Evolutionary conservation across 2,329 filamentous ascomycete genomes (phyloP).

Genomic region (Penicillium fuscoglaucum): DNA sequence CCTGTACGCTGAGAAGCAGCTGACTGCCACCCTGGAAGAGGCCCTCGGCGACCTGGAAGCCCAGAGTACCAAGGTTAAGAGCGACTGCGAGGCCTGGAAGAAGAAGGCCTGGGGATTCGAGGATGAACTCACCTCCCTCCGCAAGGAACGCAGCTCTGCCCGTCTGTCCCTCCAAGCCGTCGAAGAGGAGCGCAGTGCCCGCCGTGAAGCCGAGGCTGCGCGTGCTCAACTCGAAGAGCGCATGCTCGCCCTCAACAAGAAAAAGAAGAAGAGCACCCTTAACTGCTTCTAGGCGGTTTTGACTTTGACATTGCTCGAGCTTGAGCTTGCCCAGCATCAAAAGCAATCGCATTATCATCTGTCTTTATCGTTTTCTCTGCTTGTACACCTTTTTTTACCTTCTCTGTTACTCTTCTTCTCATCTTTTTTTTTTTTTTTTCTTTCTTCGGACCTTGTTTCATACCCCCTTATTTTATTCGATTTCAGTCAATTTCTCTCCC

Average conservation of each 20-base stretch:
- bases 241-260: slow-evolving; percentile 88
- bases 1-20: slow-evolving; percentile 90
- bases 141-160: slow-evolving; percentile 60
- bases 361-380: slow-evolving; percentile 15
- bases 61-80: slow-evolving; percentile 87
- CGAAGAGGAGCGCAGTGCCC: slow-evolving; percentile 93
- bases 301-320: neutral
- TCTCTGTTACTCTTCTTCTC: slow-evolving; percentile 17
- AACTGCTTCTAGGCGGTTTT: slow-evolving; percentile 82
- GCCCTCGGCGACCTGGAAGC: slow-evolving; percentile 90
- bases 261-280: slow-evolving; percentile 91
- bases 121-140: slow-evolving; percentile 55
- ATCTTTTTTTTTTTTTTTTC: slow-evolving; percentile 1
- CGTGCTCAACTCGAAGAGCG: slow-evolving; percentile 87
- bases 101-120: slow-evolving; percentile 79
- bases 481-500: slow-evolving; percentile 3
- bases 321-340: slow-evolving; percentile 13
- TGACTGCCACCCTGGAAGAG: slow-evolving; percentile 92
- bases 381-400: slow-evolving; percentile 19
- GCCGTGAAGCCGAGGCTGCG: slow-evolving; percentile 85
- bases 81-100: slow-evolving; percentile 86
- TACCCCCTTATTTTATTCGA: slow-evolving; percentile 9
- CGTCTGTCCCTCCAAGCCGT: slow-evolving; percentile 78
- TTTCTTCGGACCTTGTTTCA: slow-evolving; percentile 7
- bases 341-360: slow-evolving; percentile 20